Evolutionary conservation across 768 basidiomycete genomes (phyloP), one percentile per base, ranked within the genome.

Genomic region (Psilocybe cubensis): DNA sequence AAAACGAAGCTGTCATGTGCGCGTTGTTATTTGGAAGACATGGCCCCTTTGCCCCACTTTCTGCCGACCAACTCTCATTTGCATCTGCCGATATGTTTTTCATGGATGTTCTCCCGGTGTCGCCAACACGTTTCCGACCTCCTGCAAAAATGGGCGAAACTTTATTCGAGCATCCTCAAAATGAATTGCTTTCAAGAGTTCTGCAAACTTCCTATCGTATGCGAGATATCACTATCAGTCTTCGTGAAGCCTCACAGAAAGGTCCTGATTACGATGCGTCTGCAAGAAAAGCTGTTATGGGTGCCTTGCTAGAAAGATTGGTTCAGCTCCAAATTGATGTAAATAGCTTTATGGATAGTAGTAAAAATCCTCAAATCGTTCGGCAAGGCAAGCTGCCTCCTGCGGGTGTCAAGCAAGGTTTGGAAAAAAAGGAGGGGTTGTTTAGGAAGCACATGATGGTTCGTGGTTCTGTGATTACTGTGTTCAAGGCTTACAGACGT

Each of bases 381-480:
- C 82, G 91, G 50, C 88, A 91, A 67, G 97, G 96, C 3, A 94
- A 94, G 68, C 77, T 92, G 18, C 95, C 96, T 25, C 95, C 96
- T 29, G 80, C 88, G 42, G 97, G 97, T 61, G 87, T 99, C 61
- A 99, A 98, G 79, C 96, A 99, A 73, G 84, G 90, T 11, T 75
- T 99, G 65, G 97, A 99, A 77, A 99, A 98, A 83, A 99, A 99
- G 74, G 97, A 98, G 62, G 97, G 97, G 43, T 71, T 99, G 47
- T 99, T 99, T 82, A 82, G 97, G 56, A 97, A 96, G 75, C 87
- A 99, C 68, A 98, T 99, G 97, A 99, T 99, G 97, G 96, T 94
- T 56, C 55, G 83, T 72, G 23, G 48, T 52, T 49, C 25, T 53
- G 25, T 46, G 21, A 54, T 50, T 38, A 29, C 46, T 11, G 9